Base-by-base conservation (phyloP, 78 protist genomes). In the Mantamonas sphyraenae region DNA sequence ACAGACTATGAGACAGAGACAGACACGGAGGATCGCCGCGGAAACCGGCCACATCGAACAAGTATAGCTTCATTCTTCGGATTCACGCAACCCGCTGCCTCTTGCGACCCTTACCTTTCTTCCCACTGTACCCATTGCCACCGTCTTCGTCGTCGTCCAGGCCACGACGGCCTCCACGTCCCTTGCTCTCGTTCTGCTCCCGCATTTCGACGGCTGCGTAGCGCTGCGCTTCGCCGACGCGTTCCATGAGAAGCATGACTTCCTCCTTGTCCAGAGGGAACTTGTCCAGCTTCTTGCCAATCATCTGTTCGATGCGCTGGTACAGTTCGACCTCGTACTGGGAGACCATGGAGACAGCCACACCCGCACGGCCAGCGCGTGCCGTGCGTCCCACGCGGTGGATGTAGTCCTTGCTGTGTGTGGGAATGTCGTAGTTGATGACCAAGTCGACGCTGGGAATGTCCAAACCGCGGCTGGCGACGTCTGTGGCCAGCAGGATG, bases 341-440 rank as follows among this genome's bases (percentile, higher is more conserved):
- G 19, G 96, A 93, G 20, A 95, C 97, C 3, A 94, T 0, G 16
- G 92, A 87, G 61, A 96, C 45, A 0, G 98, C 82, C 57, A 55
- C 57, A 7, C 99, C 99, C 1, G 84, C 9, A 0, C 88, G 74
- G 10, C 99, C 99, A 2, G 98, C 98, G 3, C 99, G 80, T 38
- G 98, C 98, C 3, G 98, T 95, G 22, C 98, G 45, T 30, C 98
- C 98, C 20, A 92, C 96, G 20, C 99, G 72, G 64, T 97, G 99
- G 33, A 97, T 77, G 83, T 97, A 97, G 64, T 87, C 85, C 51
- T 87, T 88, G 43, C 81, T 71, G 63, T 75, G 33, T 17, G 74
- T 43, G 31, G 98, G 99, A 28, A 98, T 59, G 39, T 95, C 98
- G 73, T 64, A 96, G 72, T 98, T 96, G 69, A 97, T 65, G 40